These are phyloP conservation scores for Ogataea pini DNA, from an alignment of 805 yeast genomes.

Conservation along the genomic window DNA sequence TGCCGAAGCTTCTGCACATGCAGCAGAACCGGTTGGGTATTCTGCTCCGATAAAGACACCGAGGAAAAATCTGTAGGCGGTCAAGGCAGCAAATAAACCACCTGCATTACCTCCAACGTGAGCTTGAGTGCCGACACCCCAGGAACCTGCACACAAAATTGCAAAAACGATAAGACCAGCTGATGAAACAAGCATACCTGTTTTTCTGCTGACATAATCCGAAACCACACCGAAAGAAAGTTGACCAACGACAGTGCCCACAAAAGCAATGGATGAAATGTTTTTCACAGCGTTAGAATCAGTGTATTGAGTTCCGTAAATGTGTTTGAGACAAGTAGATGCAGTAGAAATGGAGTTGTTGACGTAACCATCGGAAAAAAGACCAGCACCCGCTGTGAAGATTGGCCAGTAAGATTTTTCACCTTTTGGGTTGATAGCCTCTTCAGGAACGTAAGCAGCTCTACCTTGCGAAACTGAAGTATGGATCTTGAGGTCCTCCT, in stretches of 20 bases:
- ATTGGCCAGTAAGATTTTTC: conserved; percentile 56
- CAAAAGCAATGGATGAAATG: conserved; percentile 86
- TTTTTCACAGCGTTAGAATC: conserved; percentile 72
- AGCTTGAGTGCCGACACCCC: conserved; percentile 64
- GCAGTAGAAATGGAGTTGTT: conserved; percentile 83
- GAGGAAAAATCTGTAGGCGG: conserved; percentile 80
- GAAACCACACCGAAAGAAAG: conserved; percentile 76
- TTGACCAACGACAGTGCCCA: conserved; percentile 88
- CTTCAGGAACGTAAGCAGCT: conserved; percentile 25
- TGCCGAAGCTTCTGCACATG: conserved; percentile 88
- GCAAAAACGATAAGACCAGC: conserved; percentile 74
- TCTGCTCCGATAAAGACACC: conserved; percentile 96
- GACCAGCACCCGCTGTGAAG: conserved; percentile 85
- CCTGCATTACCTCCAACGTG: conserved; percentile 49
- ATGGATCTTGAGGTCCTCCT: conserved; percentile 22
- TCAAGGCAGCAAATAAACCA: conserved; percentile 82
- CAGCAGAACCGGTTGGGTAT: conserved; percentile 91
- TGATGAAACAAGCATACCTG: conserved; percentile 81
- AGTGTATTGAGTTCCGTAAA: conserved; percentile 66
- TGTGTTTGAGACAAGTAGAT: conserved; percentile 60
- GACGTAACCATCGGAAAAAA: conserved; percentile 91
- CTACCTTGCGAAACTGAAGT: conserved; percentile 26
- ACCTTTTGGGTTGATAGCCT: conserved; percentile 26
- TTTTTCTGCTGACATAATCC: conserved; percentile 77
- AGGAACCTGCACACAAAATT: conserved; percentile 76